These are phyloP conservation scores for Austroboletus olivaceoglutinosus DNA, from an alignment of 1,284 basidiomycete species.

Conservation along the genomic window DNA sequence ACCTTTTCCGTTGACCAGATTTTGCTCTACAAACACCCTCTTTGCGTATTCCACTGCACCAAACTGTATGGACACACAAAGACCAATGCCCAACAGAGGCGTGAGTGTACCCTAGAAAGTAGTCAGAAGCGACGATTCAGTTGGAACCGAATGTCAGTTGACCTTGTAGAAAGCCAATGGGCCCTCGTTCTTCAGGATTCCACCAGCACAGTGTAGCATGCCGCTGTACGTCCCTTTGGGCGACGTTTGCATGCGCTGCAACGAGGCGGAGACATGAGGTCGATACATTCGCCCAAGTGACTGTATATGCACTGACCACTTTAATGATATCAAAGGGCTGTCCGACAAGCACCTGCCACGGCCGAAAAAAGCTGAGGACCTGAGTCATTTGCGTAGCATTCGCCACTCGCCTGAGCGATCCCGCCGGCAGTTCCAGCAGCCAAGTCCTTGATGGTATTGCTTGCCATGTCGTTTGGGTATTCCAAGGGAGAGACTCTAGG, in stretches of 20 bases:
- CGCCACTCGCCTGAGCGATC: constrained; percentile 70
- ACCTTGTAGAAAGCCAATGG: constrained; percentile 97
- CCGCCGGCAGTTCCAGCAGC: constrained; percentile 86
- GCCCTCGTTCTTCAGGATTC: constrained; percentile 89
- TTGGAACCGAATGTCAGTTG: constrained; percentile 8
- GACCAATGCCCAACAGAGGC: constrained; percentile 90
- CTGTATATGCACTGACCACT: constrained; percentile 58
- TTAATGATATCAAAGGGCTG: constrained; percentile 98
- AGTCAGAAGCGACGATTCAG: not conserved
- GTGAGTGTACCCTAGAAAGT: constrained; percentile 82
- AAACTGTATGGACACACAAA: constrained; percentile 97
- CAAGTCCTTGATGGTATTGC: constrained; percentile 69
- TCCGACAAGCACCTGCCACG: constrained; percentile 75
- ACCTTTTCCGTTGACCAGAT: constrained; percentile 53
- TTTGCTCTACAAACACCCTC: constrained; percentile 71
- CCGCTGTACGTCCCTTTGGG: constrained; percentile 85
- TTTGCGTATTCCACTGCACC: constrained; percentile 89
- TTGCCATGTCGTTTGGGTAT: constrained; percentile 38
- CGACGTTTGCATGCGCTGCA: constrained; percentile 87
- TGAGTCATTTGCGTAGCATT: not conserved
- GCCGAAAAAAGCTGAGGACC: constrained; percentile 10
- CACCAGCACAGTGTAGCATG: constrained; percentile 86
- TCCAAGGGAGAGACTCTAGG: not conserved
- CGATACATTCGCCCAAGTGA: not conserved
- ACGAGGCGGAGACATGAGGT: constrained; percentile 6